Evolutionary conservation across 768 basidiomycete genomes (phyloP).

Genomic region (Trametes cubensis): DNA sequence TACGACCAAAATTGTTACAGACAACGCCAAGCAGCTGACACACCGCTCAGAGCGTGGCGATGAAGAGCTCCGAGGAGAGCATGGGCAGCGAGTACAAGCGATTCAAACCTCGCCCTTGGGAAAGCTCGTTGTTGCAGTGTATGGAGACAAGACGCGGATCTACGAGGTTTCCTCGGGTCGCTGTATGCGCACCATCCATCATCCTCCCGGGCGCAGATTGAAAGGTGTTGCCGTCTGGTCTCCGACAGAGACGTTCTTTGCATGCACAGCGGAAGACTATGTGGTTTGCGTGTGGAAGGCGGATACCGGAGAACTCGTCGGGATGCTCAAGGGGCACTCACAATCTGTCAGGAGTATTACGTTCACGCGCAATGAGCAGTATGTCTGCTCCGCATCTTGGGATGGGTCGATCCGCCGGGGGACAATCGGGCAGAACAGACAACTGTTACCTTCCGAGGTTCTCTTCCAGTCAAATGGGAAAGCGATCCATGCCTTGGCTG

Average conservation of each 20-base stretch:
- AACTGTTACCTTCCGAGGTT: background rate
- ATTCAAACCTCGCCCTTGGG: background rate
- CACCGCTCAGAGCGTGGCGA: too few species aligned
- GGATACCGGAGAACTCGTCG: background rate
- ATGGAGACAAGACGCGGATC: background rate
- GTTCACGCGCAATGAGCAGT: background rate
- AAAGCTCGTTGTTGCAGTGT: too few species aligned
- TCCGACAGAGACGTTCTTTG: background rate
- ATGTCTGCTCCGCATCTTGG: background rate
- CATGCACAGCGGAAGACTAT: background rate
- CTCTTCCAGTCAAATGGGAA: background rate
- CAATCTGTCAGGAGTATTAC: background rate
- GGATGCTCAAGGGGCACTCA: background rate
- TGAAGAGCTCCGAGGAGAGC: background rate
- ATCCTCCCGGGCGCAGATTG: background rate
- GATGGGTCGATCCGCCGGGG: background rate
- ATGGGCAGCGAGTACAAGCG: background rate
- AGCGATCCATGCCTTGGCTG: background rate
- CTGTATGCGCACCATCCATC: background rate
- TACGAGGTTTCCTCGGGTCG: background rate
- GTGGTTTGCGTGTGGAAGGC: background rate
- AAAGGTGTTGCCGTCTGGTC: background rate
- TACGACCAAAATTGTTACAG: background rate
- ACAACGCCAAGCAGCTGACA: background rate
- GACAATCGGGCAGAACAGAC: background rate